Evolutionary conservation across 345 rosid species (phyloP).

Genomic region (Bruguiera sexangula): DNA sequence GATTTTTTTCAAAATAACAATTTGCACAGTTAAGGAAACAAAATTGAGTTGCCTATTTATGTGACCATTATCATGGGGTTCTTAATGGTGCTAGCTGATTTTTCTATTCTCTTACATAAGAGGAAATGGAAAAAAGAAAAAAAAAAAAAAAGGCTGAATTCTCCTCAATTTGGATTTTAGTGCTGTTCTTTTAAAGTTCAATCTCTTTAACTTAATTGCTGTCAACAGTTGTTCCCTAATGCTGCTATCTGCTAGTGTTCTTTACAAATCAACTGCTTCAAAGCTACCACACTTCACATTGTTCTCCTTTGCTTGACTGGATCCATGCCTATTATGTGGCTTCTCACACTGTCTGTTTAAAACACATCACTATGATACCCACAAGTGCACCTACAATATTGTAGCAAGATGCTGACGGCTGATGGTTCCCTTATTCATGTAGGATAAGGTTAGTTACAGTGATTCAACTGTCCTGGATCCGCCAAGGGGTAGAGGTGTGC

Average conservation of each 20-base stretch:
- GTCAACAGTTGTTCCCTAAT: neutral
- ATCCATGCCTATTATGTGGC: neutral
- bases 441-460: slow-evolving; percentile 71
- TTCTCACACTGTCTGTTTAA: neutral
- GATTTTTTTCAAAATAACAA: slow-evolving; percentile 7
- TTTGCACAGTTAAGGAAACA: neutral
- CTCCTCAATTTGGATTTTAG: neutral
- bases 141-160: neutral
- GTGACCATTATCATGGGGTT: too few species aligned
- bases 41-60: neutral
- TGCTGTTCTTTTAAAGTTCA: neutral
- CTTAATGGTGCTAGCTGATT: too few species aligned
- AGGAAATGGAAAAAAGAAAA: too few species aligned
- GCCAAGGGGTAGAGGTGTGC: slow-evolving; percentile 67
- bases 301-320: too few species aligned
- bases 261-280: too few species aligned
- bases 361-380: neutral
- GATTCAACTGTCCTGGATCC: slow-evolving; percentile 41
- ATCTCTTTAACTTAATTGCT: neutral
- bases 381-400: neutral
- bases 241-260: neutral
- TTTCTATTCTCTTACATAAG: neutral
- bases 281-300: neutral
- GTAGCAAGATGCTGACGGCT: neutral
- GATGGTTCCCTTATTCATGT: slow-evolving; percentile 13